Evolutionary conservation across 306 rosid species (phyloP).

Genomic region (Lathyrus aphaca): DNA sequence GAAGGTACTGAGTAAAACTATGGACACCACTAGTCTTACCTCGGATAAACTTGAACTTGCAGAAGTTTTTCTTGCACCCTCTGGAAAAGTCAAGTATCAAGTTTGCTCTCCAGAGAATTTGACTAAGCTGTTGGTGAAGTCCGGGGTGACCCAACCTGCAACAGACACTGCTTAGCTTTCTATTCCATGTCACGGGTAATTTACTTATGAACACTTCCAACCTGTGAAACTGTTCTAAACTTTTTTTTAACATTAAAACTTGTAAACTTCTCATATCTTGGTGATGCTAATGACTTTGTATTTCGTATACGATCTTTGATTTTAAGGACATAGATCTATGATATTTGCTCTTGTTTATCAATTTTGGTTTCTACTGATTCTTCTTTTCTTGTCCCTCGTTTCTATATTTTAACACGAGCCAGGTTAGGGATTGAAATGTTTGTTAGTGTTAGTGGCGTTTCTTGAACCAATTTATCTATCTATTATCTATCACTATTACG

Average conservation of each 20-base stretch:
- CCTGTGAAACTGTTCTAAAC: not conserved
- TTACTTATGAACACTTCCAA: slow-evolving; percentile 15
- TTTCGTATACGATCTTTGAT: slow-evolving; percentile 5
- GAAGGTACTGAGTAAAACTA: slow-evolving; percentile 55
- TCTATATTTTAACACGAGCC: not conserved
- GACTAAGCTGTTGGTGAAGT: slow-evolving; percentile 55
- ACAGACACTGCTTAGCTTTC: slow-evolving; percentile 50
- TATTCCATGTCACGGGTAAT: slow-evolving; percentile 26
- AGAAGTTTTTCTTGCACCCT: slow-evolving; percentile 52
- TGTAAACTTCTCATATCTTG: slow-evolving; percentile 13
- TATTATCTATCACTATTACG: not conserved
- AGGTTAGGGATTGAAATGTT: not conserved
- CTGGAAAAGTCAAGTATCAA: slow-evolving; percentile 57
- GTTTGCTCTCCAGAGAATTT: slow-evolving; percentile 51
- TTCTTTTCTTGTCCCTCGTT: not conserved
- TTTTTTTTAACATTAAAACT: slow-evolving; percentile 26
- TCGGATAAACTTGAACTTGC: slow-evolving; percentile 60
- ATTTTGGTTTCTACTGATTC: not conserved
- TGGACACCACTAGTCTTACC: slow-evolving; percentile 59
- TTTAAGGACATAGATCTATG: slow-evolving; percentile 19
- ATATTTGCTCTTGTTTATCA: slow-evolving; percentile 11
- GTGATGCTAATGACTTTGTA: slow-evolving; percentile 36
- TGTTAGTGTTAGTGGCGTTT: not conserved
- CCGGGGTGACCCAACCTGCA: slow-evolving; percentile 55
- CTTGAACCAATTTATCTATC: slow-evolving; percentile 2